These are phyloP conservation scores for Ascochyta fabae DNA, from an alignment of 2,329 filamentous ascomycete genomes.

Conservation along the genomic window DNA sequence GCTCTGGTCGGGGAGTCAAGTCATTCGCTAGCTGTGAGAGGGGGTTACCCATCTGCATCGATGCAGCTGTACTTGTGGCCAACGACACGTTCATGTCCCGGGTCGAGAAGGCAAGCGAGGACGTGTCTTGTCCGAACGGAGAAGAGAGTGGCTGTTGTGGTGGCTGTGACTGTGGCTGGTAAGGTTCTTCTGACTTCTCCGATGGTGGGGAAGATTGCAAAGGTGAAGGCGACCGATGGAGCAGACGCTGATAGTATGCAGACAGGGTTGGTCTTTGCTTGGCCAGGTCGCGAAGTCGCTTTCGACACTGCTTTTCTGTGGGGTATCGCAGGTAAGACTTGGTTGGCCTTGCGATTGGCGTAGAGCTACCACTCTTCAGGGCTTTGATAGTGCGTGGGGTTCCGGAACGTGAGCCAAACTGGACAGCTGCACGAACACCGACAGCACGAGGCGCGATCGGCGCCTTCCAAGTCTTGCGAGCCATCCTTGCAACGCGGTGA, in stretches of 20 bases:
- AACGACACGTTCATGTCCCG: slow-evolving; percentile 60
- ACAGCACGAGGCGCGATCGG: slow-evolving; percentile 45
- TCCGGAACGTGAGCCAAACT: slow-evolving; percentile 36
- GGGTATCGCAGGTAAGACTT: slow-evolving; percentile 59
- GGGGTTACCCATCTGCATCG: slow-evolving; percentile 59
- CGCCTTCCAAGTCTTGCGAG: slow-evolving; percentile 65
- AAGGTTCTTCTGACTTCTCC: slow-evolving; percentile 26
- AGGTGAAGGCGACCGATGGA: slow-evolving; percentile 67
- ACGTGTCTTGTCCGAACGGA: slow-evolving; percentile 35
- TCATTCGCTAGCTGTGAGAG: slow-evolving; percentile 54
- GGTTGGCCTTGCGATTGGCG: slow-evolving; percentile 51
- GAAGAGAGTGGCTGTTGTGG: slow-evolving; percentile 53
- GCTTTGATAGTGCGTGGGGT: slow-evolving; percentile 55
- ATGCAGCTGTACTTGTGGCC: slow-evolving; percentile 58
- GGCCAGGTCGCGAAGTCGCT: slow-evolving; percentile 65
- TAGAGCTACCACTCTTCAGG: slow-evolving; percentile 54
- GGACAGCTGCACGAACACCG: slow-evolving; percentile 26
- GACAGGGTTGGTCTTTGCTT: slow-evolving; percentile 67
- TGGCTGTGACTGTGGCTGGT: slow-evolving; percentile 17
- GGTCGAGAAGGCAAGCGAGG: slow-evolving; percentile 50
- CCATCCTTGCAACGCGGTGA: slow-evolving; percentile 66
- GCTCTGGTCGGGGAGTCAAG: slow-evolving; percentile 40
- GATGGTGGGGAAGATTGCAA: slow-evolving; percentile 52
- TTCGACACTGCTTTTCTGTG: slow-evolving; percentile 64
- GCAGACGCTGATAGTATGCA: slow-evolving; percentile 68